Conservation (phyloP, 495 filamentous ascomycete genomes). For the Podospora appendiculata region DNA sequence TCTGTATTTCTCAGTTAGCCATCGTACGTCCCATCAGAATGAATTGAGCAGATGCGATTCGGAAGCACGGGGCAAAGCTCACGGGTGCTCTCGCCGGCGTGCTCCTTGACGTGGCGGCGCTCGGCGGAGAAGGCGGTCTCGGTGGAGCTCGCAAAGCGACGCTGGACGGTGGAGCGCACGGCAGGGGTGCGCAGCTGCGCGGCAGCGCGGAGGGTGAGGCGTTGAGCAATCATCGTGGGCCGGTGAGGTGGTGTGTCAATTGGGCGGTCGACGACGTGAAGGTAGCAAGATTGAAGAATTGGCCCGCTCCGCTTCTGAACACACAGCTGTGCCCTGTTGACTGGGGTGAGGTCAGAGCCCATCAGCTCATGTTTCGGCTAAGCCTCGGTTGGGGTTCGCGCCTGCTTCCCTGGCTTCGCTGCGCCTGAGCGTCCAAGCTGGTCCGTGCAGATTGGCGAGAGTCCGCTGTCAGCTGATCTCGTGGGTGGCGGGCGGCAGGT, state of each 20-base stretch:
- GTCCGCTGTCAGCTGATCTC: conserved; percentile 15
- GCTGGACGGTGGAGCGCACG: conserved; percentile 32
- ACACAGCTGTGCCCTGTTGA: neutral
- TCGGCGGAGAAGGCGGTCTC: conserved; percentile 89
- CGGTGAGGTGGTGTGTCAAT: neutral
- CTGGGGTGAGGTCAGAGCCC: neutral
- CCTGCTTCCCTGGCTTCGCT: neutral
- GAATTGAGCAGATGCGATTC: neutral
- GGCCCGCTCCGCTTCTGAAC: neutral
- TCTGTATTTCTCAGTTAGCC: conserved; percentile 40
- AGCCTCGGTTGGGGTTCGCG: too few species aligned
- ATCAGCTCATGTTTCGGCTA: neutral
- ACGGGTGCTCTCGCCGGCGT: conserved; percentile 76
- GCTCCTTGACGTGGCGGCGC: conserved; percentile 74
- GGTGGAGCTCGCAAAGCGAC: conserved; percentile 60
- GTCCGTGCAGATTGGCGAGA: too few species aligned
- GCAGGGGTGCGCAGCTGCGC: conserved; percentile 43
- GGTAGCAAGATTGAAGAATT: neutral
- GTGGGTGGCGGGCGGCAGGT: too few species aligned
- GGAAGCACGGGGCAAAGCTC: conserved; percentile 17
- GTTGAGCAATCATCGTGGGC: conserved; percentile 51
- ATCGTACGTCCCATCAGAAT: conserved; percentile 3
- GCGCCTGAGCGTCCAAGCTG: neutral
- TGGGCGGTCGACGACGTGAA: neutral
- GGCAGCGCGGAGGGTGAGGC: conserved; percentile 42